Evolutionary conservation across 345 rosid species (phyloP), one percentile per base, ranked within the genome.

Genomic region (Anastatica hierochuntica): DNA sequence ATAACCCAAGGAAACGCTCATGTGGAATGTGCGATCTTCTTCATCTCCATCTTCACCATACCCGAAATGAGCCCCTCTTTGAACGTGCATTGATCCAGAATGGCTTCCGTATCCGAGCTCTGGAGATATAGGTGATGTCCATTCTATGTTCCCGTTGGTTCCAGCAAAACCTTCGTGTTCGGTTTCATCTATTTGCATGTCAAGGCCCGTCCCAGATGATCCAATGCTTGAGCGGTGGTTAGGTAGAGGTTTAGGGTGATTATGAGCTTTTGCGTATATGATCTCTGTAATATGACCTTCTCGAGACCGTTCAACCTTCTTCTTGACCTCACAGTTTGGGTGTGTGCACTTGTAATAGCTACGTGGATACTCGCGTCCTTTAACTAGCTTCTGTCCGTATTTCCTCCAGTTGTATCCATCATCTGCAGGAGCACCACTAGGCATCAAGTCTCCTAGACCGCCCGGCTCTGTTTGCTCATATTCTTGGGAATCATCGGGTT

Each of bases 301-400:
- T 16, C 74, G 73, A 52, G 97, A 84, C 56, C 94, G 79, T 47
- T 90, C 97, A 46, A 90, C 96, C 50, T 90, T 90, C 80, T 90
- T 90, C 86, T 75, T 90, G 12, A 82, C 97, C 52, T 56, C 82
- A 58, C 97, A 86, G 53, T 73, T 80, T 1, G 83, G 76, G 67
- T 90, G 81, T 1, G 97, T 86, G 64, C 97, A 90, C 68, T 86
- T 90, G 81, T 86, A 90, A 68, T 90, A 90, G 71, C 97, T 90
- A 18, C 97, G 83, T 0, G 94, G 97, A 66, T 82, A 86, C 72
- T 90, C 95, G 7, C 97, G 82, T 14, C 97, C 97, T 63, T 86
- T 90, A 11, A 90, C 96, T 72, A 84, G 96, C 67, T 90, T 90
- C 61, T 90, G 97, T 34, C 97, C 97, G n/a, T n/a, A n/a, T n/a